Percentiles rank a stretch among this genome's conserved stretches.
Evolutionary conservation across 148 eudicot genomes (phyloP).

Genomic region (Selenicereus undatus): DNA sequence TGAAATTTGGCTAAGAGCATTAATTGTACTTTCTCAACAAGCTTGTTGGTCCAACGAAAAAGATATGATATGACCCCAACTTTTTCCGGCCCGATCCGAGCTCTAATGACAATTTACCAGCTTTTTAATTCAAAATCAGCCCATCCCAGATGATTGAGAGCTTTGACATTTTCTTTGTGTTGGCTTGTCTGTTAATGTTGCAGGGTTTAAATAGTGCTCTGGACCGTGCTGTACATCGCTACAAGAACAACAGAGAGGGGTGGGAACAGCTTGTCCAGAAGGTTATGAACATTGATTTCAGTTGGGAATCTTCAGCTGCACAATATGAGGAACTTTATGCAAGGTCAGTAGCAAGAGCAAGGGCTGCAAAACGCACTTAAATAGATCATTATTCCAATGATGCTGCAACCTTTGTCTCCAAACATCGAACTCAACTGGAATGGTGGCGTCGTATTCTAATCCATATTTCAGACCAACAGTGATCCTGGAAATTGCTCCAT

Average conservation of each 20-base stretch:
- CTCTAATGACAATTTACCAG: too few relatives aligned
- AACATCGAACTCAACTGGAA: neutral
- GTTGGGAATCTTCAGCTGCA: slow-evolving; percentile 84
- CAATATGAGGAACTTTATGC: slow-evolving; percentile 77
- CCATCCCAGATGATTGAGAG: too few relatives aligned
- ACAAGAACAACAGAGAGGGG: slow-evolving; percentile 39
- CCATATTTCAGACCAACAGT: neutral
- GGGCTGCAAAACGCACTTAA: slow-evolving; percentile 41
- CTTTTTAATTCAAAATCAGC: too few relatives aligned
- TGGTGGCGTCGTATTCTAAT: neutral
- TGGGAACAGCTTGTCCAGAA: slow-evolving; percentile 83
- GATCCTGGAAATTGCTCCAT: neutral
- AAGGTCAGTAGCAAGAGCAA: slow-evolving; percentile 65
- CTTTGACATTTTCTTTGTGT: neutral
- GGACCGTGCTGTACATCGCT: slow-evolving; percentile 68
- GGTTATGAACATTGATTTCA: slow-evolving; percentile 78
- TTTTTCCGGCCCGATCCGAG: too few relatives aligned
- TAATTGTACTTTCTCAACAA: too few relatives aligned
- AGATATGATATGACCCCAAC: too few relatives aligned
- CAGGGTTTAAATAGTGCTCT: slow-evolving; percentile 76
- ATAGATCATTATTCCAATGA: neutral
- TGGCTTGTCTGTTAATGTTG: neutral
- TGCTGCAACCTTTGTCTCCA: neutral
- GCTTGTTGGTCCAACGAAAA: too few relatives aligned
- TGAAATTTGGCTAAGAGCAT: too few relatives aligned